Percentiles rank a stretch among this genome's conserved stretches.
These are phyloP conservation scores for Juncus effusus DNA, from an alignment of 176 grass and related monocot species.

Conservation along the genomic window DNA sequence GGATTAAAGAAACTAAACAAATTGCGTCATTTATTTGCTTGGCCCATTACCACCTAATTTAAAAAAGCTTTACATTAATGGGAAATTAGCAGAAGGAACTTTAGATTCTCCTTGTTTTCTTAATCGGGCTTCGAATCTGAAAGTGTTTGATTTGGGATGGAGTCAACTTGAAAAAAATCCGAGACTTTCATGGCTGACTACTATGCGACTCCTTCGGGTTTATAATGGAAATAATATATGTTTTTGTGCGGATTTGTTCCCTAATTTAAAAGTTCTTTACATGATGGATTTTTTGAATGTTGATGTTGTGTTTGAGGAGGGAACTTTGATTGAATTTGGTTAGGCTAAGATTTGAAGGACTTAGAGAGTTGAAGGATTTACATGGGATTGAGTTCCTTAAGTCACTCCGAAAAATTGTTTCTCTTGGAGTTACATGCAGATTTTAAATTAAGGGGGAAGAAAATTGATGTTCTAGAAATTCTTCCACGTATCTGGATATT, in stretches of 20 bases:
- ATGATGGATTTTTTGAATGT: neutral
- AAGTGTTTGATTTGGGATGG: neutral
- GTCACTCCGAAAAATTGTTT: conserved; percentile 2
- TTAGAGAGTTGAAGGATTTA: neutral
- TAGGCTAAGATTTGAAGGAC: neutral
- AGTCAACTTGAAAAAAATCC: neutral
- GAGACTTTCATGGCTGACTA: neutral
- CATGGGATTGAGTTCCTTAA: conserved; percentile 3
- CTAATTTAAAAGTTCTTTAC: neutral
- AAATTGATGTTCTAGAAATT: neutral
- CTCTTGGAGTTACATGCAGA: neutral
- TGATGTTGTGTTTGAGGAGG: neutral
- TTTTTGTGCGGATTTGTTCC: conserved; percentile 5
- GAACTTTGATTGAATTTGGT: neutral
- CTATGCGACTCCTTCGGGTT: neutral
- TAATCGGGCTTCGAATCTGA: conserved; percentile 2
- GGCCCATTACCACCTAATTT: neutral
- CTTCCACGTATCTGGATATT: neutral
- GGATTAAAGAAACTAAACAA: conserved; percentile 21
- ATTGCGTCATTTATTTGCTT: conserved; percentile 12
- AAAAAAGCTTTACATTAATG: neutral
- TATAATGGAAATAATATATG: neutral
- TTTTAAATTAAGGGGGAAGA: neutral
- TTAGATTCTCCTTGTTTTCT: neutral
- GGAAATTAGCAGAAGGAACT: neutral